Evolutionary conservation across 495 filamentous ascomycete genomes (phyloP).

Genomic region (Neurospora discreta): DNA sequence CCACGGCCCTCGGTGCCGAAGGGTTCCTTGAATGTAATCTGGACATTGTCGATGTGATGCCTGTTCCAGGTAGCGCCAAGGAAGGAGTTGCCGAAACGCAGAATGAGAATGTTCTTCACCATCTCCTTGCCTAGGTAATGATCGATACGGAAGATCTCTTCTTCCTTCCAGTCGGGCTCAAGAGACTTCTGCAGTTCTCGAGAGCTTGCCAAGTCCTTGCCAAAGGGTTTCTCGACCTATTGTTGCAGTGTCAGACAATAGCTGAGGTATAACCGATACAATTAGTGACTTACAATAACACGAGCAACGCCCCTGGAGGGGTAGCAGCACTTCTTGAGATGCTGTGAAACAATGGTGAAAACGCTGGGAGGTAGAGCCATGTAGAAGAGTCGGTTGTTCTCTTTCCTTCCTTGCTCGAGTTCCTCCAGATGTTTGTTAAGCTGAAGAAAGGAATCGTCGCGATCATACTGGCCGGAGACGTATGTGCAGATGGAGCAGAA

Average conservation of each 20-base stretch:
- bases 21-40: conserved; percentile 98
- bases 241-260: conserved; percentile 3
- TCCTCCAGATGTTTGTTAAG: conserved; percentile 84
- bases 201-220: conserved; percentile 90
- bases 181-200: conserved; percentile 90
- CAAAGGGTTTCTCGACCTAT: conserved; percentile 98
- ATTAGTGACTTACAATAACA: conserved; percentile 63
- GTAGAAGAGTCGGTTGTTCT: conserved; percentile 93
- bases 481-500: conserved; percentile 87
- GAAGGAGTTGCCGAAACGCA: conserved; percentile 98
- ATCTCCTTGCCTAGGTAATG: conserved; percentile 99
- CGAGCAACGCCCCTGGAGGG: conserved; percentile 79
- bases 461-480: conserved; percentile 92
- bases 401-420: conserved; percentile 68
- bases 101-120: conserved; percentile 99
- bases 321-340: conserved; percentile 95
- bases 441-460: conserved; percentile 86
- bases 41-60: conserved; percentile 98
- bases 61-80: conserved; percentile 99
- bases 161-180: conserved; percentile 97
- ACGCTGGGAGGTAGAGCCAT: conserved; percentile 98
- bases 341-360: conserved; percentile 93
- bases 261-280: neutral
- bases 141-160: conserved; percentile 99
- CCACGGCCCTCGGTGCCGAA: conserved; percentile 99